Evolutionary conservation across 2,329 filamentous ascomycete genomes (phyloP).

Genomic region (Penicillium sp.): DNA sequence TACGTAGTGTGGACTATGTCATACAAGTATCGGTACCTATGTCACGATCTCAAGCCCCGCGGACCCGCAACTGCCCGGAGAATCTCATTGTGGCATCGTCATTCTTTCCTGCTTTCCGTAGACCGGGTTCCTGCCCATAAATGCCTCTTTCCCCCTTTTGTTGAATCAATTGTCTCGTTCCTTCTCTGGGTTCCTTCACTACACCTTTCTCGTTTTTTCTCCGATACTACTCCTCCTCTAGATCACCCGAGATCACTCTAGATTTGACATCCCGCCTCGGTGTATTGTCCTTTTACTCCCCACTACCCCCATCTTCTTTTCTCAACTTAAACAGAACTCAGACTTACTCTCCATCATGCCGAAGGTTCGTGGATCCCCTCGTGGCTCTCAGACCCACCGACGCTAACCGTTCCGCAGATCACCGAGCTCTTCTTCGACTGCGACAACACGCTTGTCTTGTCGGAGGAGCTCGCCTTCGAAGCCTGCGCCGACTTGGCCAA

Average conservation of each 20-base stretch:
- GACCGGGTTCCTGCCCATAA: conserved; percentile 4
- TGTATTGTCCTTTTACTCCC: conserved; percentile 1
- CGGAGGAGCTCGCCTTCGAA: conserved; percentile 86
- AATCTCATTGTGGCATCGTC: conserved; percentile 18
- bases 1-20: rapidly evolving
- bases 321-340: not conserved
- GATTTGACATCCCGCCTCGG: not conserved
- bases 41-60: conserved; percentile 16
- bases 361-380: conserved; percentile 28
- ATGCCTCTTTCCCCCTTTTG: conserved; percentile 4
- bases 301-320: conserved; percentile 1
- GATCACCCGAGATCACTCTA: not conserved
- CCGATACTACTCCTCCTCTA: not conserved
- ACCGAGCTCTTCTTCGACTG: conserved; percentile 70
- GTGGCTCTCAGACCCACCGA: conserved; percentile 6
- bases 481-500: conserved; percentile 88
- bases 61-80: conserved; percentile 13
- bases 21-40: not conserved
- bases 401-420: conserved; percentile 49
- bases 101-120: conserved; percentile 8
- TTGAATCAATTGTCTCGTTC: conserved; percentile 8
- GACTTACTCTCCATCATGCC: conserved; percentile 28
- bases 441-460: conserved; percentile 90
- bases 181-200: not conserved
- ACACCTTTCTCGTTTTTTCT: not conserved